A percentile compares a stretch with the other conserved stretches of the same genome.
phyloP scores from a whole-genome alignment of 768 basidiomycete genomes.

The Galerina marginata region DNA sequence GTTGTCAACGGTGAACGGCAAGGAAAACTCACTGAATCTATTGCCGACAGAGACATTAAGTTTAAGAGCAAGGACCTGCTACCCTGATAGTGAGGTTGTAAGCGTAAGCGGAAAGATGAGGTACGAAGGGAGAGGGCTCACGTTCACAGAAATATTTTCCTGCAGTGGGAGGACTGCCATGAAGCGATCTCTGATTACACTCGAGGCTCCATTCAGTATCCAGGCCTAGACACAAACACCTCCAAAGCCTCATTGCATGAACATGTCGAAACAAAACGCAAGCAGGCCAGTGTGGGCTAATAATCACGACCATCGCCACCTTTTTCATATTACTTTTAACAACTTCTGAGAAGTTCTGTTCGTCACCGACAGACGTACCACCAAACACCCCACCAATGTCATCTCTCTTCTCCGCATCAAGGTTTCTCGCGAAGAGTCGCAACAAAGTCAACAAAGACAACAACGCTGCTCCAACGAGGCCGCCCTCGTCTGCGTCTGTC shows the following conservation, averaged over 20 bases:
- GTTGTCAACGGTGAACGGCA: no score
- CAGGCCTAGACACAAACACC: not conserved
- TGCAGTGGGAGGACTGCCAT: not conserved
- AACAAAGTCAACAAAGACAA: constrained; percentile 4
- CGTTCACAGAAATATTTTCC: not conserved
- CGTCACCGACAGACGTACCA: not conserved
- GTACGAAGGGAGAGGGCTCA: not conserved
- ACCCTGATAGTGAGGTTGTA: not conserved
- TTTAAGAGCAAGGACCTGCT: no score
- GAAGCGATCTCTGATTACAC: not conserved
- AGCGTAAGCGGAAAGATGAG: not conserved
- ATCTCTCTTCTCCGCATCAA: constrained; percentile 20
- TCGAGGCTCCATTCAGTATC: constrained; percentile 5
- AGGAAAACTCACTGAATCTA: no score
- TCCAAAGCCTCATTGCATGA: constrained; percentile 9
- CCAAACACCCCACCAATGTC: constrained; percentile 14
- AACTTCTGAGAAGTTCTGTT: not conserved
- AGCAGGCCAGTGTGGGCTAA: not conserved
- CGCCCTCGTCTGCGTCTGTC: constrained; percentile 2
- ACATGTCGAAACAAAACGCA: constrained; percentile 10
- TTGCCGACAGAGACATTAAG: no score
- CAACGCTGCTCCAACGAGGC: constrained; percentile 3
- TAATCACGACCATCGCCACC: not conserved
- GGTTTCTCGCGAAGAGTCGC: constrained; percentile 21
- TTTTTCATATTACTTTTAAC: not conserved